Evolutionary conservation across 2,329 filamentous ascomycete species (phyloP).

Genomic region (Hyphodiscus sp.): DNA sequence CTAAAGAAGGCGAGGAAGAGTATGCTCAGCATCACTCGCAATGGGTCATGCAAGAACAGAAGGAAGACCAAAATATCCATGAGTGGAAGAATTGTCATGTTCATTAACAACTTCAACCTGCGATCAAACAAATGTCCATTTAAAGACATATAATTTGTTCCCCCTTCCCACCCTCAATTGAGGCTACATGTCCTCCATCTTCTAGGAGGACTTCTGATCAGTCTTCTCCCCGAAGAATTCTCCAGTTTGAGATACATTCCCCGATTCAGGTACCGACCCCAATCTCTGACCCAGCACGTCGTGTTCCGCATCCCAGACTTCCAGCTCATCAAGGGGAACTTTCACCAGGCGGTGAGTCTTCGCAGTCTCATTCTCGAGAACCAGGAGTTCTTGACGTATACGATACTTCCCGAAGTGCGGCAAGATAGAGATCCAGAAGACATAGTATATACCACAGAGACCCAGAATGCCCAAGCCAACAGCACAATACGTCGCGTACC

Average conservation of each 20-base stretch:
- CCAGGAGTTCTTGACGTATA: slow-evolving; percentile 48
- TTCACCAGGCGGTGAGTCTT: slow-evolving; percentile 44
- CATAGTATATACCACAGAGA: slow-evolving; percentile 51
- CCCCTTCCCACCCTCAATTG: not conserved
- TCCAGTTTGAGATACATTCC: not conserved
- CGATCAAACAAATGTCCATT: too few species aligned
- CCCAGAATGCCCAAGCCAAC: slow-evolving; percentile 53
- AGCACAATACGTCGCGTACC: slow-evolving; percentile 64
- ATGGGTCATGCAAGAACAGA: slow-evolving; percentile 57
- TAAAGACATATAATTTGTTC: too few species aligned
- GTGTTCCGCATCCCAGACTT: slow-evolving; percentile 52
- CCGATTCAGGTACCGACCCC: not conserved
- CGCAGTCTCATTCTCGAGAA: slow-evolving; percentile 40
- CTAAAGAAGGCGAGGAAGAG: slow-evolving; percentile 45
- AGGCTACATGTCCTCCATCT: not conserved
- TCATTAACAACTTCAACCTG: too few species aligned
- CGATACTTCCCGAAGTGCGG: slow-evolving; percentile 47
- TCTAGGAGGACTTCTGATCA: not conserved
- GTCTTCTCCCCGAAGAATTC: not conserved
- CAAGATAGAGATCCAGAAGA: slow-evolving; percentile 49
- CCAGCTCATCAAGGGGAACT: slow-evolving; percentile 44
- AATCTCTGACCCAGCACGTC: slow-evolving; percentile 34
- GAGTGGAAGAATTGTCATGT: too few species aligned
- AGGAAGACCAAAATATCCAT: slow-evolving; percentile 18
- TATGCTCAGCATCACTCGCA: slow-evolving; percentile 35